Evolutionary conservation across 2,329 filamentous ascomycete genomes (phyloP).

Genomic region (Ciborinia camelliae): DNA sequence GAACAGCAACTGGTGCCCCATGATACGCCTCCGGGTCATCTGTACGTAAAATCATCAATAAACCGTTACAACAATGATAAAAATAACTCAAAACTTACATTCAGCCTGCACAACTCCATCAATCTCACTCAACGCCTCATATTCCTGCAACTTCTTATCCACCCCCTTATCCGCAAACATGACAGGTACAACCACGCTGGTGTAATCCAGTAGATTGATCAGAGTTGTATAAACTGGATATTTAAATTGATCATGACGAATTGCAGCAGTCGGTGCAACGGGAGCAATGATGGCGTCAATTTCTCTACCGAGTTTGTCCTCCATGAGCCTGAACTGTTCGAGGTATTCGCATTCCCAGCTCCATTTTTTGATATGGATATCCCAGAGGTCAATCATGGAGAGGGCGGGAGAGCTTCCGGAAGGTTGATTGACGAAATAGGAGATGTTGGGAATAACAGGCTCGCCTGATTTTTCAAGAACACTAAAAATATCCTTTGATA

Average conservation of each 20-base stretch:
- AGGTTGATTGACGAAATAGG: slow-evolving; percentile 26
- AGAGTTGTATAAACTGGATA: slow-evolving; percentile 31
- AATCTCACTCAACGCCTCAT: slow-evolving; percentile 26
- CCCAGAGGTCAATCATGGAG: slow-evolving; percentile 32
- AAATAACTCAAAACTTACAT: slow-evolving; percentile 24
- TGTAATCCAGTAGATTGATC: slow-evolving; percentile 34
- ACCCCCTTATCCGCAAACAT: slow-evolving; percentile 42
- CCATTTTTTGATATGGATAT: slow-evolving; percentile 31
- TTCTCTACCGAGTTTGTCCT: slow-evolving; percentile 31
- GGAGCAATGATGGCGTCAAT: slow-evolving; percentile 39
- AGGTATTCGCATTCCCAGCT: slow-evolving; percentile 37
- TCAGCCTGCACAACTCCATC: slow-evolving; percentile 31
- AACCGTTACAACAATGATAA: neutral
- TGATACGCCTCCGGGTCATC: slow-evolving; percentile 33
- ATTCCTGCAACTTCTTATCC: slow-evolving; percentile 32
- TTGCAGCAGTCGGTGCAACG: slow-evolving; percentile 36
- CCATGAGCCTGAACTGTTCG: slow-evolving; percentile 34
- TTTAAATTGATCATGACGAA: slow-evolving; percentile 32
- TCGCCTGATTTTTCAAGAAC: slow-evolving; percentile 35
- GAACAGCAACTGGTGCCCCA: slow-evolving; percentile 33
- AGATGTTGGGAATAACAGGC: slow-evolving; percentile 39
- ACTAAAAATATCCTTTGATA: slow-evolving; percentile 24
- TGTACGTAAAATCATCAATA: slow-evolving; percentile 24
- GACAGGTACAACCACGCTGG: slow-evolving; percentile 44
- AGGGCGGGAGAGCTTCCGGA: slow-evolving; percentile 26